Base-by-base conservation (phyloP, 768 basidiomycete genomes). In the Macrolepiota fuliginosa region DNA sequence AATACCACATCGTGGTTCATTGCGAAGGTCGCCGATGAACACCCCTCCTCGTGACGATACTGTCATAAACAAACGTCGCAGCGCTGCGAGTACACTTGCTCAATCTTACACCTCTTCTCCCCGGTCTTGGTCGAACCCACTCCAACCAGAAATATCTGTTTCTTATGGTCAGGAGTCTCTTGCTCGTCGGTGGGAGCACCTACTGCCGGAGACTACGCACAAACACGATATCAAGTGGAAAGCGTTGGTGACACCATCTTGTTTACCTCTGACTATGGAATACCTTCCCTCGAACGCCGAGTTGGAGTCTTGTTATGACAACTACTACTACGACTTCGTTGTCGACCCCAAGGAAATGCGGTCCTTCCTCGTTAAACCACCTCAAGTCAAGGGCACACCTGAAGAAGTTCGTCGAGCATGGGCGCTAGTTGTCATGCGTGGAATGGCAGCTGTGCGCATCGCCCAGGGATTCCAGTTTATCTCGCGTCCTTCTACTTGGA, bases 391-490 rank as follows among this genome's bases (percentile, higher is more conserved):
- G 56, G 81, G 82, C 2, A 78, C 74, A 7, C 63, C 78, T 35
- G 89, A 90, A 13, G 84, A 88, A 17, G 68, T 83, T 40, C 83
- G 89, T 5, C 81, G 83, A 24, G 85, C 83, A 4, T 92, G 89
- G 88, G 92, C 90, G 0, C 72, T 91, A 24, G 84, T 81, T 1
- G 88, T 93, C 17, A 93, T 98, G 91, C 85, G 90, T 27, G 94
- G 92, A 36, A 96, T 98, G 91, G 92, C 92, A 1, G 94, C 92
- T 3, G 88, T 97, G 49, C 83, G 96, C 24, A 81, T 98, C 12
- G 87, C 91, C 12, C 94, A 98, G 72, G 96, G 96, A 22, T 98
- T 98, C 73, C 96, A 98, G 71, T 92, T 98, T 67, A 86, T 97
- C 22, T 76, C 95, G 17, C 79, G 81, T 24, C 80, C 84, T 9